Conservation (phyloP, 495 filamentous ascomycete genomes). For the Neurospora pannonica region DNA sequence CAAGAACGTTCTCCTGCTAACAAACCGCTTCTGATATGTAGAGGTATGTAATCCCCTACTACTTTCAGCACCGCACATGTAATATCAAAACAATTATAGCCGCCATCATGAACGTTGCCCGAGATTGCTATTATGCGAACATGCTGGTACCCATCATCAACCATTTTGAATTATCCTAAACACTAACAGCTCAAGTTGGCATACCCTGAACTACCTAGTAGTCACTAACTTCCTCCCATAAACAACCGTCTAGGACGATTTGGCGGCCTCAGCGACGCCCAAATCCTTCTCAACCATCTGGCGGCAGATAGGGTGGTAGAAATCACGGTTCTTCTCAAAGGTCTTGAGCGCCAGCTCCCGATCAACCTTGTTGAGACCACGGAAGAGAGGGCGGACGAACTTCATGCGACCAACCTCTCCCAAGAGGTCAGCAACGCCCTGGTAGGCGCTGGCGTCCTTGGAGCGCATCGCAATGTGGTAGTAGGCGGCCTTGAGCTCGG, state of each 20-base stretch:
- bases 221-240: background rate
- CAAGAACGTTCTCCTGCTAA: background rate
- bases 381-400: conserved; percentile 80
- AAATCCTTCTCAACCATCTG: conserved; percentile 79
- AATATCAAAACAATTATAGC: background rate
- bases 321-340: conserved; percentile 77
- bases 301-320: conserved; percentile 93
- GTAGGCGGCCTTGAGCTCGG: conserved; percentile 74
- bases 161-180: background rate
- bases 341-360: conserved; percentile 65
- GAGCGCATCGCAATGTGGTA: conserved; percentile 68
- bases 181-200: background rate
- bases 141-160: background rate
- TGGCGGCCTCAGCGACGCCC: conserved; percentile 17
- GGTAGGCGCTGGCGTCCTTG: conserved; percentile 53
- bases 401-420: conserved; percentile 90
- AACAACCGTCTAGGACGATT: background rate
- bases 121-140: background rate
- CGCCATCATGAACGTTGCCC: background rate
- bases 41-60: background rate
- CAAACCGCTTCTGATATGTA: background rate
- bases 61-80: too few relatives aligned
- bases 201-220: background rate
- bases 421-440: conserved; percentile 62
- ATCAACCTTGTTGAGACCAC: conserved; percentile 62